Evolutionary conservation across 176 grass and related monocot genomes (phyloP).

Genomic region (Oryza glaberrima): DNA sequence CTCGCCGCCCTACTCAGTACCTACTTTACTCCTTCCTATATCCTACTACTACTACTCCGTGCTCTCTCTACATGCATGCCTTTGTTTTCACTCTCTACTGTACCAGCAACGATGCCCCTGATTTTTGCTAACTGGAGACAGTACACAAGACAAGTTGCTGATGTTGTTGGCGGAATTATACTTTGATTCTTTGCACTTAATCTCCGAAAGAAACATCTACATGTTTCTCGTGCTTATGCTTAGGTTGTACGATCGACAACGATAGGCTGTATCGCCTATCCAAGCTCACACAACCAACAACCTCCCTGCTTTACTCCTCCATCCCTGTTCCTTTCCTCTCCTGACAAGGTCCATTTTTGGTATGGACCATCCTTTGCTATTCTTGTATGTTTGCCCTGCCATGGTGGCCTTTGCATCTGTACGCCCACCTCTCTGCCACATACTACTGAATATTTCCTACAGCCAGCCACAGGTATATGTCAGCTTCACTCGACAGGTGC

Average conservation of each 20-base stretch:
- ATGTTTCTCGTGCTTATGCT: constrained; percentile 45
- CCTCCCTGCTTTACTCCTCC: neutral
- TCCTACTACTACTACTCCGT: neutral
- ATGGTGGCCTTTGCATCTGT: constrained; percentile 9
- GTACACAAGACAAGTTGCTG: too few relatives aligned
- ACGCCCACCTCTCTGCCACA: too few relatives aligned
- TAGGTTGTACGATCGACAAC: constrained; percentile 8
- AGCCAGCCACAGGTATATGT: neutral
- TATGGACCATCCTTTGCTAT: constrained; percentile 10
- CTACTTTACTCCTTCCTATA: neutral
- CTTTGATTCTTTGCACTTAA: neutral
- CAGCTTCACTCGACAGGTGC: neutral
- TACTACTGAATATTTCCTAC: too few relatives aligned
- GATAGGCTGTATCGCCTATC: neutral
- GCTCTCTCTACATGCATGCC: neutral
- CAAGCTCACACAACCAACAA: constrained; percentile 5
- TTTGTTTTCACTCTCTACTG: neutral
- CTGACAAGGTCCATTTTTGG: constrained; percentile 37
- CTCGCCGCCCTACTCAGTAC: constrained; percentile 59
- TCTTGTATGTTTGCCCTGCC: constrained; percentile 24
- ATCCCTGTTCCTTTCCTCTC: neutral
- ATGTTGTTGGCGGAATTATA: neutral
- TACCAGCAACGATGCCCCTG: neutral
- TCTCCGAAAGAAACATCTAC: neutral
- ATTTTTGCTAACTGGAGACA: neutral